Conservation (phyloP, 2,329 filamentous ascomycete species). For the Apiospora hydei region DNA sequence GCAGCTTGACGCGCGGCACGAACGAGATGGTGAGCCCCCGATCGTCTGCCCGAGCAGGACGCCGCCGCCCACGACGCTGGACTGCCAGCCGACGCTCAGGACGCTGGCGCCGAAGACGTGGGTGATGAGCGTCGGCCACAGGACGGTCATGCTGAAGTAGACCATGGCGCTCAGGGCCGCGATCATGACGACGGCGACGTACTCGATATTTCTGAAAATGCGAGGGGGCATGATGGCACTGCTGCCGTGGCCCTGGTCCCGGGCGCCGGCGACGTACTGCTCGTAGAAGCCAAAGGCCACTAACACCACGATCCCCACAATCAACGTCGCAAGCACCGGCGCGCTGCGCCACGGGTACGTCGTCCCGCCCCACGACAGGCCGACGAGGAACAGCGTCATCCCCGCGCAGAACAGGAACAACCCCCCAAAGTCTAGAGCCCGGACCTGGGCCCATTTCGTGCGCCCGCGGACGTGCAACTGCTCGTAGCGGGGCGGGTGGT, state of each 20-base stretch:
- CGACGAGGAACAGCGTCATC: conserved; percentile 51
- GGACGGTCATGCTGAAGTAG: conserved; percentile 52
- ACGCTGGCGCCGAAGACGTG: conserved; percentile 48
- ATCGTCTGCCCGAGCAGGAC: conserved; percentile 50
- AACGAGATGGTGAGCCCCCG: conserved; percentile 46
- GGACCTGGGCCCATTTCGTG: conserved; percentile 46
- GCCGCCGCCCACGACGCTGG: conserved; percentile 49
- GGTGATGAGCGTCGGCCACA: conserved; percentile 53
- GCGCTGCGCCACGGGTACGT: conserved; percentile 52
- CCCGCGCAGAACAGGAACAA: conserved; percentile 51
- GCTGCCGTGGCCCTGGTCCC: conserved; percentile 25
- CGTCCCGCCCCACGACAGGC: conserved; percentile 51
- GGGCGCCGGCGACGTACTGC: conserved; percentile 43
- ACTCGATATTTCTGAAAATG: conserved; percentile 51
- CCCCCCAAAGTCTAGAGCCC: conserved; percentile 54
- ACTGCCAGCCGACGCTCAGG: conserved; percentile 50
- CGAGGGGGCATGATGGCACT: conserved; percentile 49
- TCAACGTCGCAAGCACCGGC: conserved; percentile 45
- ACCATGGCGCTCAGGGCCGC: conserved; percentile 52
- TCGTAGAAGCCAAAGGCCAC: conserved; percentile 48
- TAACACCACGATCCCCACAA: conserved; percentile 47
- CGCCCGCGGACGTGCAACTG: conserved; percentile 50
- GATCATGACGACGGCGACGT: conserved; percentile 47
- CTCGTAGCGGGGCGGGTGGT: conserved; percentile 54
- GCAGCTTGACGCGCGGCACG: conserved; percentile 46